A percentile compares a stretch with the other conserved stretches of the same genome.
These are phyloP conservation scores for Lachnellula subtilissima DNA, from an alignment of 2,329 filamentous ascomycete species.

Conservation along the genomic window DNA sequence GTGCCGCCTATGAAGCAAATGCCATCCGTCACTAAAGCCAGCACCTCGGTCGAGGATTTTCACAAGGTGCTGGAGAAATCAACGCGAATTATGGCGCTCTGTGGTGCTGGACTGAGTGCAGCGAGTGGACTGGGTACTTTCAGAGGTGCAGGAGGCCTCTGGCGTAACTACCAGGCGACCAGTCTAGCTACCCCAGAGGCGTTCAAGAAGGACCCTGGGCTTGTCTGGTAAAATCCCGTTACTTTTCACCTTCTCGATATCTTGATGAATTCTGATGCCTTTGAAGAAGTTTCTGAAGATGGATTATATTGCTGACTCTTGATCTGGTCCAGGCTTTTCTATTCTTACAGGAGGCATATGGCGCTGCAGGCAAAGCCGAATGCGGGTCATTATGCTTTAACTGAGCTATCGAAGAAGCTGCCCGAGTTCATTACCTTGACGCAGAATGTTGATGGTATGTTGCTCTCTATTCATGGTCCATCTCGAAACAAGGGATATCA, in stretches of 20 bases:
- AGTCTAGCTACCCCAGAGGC: conserved; percentile 73
- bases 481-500: neutral
- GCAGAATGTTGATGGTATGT: conserved; percentile 77
- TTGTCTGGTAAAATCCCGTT: conserved; percentile 61
- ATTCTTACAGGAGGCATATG: conserved; percentile 77
- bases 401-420: conserved; percentile 63
- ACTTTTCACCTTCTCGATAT: no score
- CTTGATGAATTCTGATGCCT: no score
- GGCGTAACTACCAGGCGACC: conserved; percentile 73
- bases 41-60: conserved; percentile 21
- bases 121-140: conserved; percentile 70
- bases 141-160: conserved; percentile 77
- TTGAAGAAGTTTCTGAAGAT: no score
- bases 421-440: conserved; percentile 66
- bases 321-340: conserved; percentile 53
- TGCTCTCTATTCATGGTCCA: neutral
- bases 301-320: no score
- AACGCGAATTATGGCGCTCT: conserved; percentile 24
- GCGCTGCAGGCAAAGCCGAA: conserved; percentile 72
- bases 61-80: conserved; percentile 16
- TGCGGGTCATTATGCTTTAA: conserved; percentile 71
- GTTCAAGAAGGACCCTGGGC: conserved; percentile 65
- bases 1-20: no score
- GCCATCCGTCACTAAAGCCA: conserved; percentile 1
- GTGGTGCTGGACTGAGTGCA: conserved; percentile 55